Conservation (phyloP, 1,284 basidiomycete genomes). For the Cutaneotrichosporon curvatum region DNA sequence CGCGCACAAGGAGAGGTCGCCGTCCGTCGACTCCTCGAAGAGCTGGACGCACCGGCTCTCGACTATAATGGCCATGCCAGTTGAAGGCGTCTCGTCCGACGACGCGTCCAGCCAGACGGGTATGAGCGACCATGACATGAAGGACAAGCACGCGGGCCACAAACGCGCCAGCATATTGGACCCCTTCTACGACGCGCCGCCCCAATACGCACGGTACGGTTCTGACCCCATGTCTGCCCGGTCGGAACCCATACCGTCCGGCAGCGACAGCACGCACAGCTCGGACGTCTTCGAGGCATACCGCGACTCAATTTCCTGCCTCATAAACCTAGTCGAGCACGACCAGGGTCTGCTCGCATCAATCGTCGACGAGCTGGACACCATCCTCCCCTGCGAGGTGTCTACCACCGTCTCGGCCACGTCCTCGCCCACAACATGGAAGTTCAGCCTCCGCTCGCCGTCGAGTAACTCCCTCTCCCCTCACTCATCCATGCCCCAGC, state of each 20-base stretch:
- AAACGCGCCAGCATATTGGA: slow-evolving; percentile 24
- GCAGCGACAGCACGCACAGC: neutral
- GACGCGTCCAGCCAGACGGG: too few relatives aligned
- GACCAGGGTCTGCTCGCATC: slow-evolving; percentile 22
- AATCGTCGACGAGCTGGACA: slow-evolving; percentile 27
- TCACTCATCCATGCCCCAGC: neutral
- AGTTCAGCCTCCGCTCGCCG: neutral
- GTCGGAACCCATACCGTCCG: too few relatives aligned
- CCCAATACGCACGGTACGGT: too few relatives aligned
- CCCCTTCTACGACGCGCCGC: too few relatives aligned
- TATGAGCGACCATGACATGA: too few relatives aligned
- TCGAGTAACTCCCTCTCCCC: neutral
- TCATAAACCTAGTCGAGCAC: slow-evolving; percentile 31
- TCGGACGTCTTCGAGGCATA: slow-evolving; percentile 16
- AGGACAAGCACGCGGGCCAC: slow-evolving; percentile 22
- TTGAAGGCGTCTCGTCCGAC: too few relatives aligned
- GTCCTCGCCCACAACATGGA: neutral
- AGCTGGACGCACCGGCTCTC: too few relatives aligned
- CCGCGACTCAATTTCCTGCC: slow-evolving; percentile 21
- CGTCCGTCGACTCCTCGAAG: too few relatives aligned
- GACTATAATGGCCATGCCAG: too few relatives aligned
- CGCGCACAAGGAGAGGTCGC: too few relatives aligned
- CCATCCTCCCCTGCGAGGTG: neutral
- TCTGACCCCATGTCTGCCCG: too few relatives aligned
- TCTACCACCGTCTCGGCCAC: neutral